Percentiles rank a stretch among this genome's conserved stretches.
These are phyloP conservation scores for Colletotrichum orchidophilum DNA, from an alignment of 2,329 filamentous ascomycete species.

Conservation along the genomic window DNA sequence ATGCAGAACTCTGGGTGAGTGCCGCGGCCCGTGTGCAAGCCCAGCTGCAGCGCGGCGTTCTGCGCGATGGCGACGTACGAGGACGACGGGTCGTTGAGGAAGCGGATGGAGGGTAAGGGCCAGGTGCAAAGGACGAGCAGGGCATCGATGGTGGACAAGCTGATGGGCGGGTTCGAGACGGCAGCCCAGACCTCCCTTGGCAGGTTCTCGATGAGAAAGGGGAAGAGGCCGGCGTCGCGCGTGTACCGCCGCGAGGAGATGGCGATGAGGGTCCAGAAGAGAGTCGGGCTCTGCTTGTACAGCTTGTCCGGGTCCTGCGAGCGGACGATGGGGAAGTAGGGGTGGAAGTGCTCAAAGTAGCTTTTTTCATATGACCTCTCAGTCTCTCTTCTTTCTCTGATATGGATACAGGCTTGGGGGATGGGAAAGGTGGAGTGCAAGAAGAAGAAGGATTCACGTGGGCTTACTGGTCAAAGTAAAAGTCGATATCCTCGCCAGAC, in stretches of 20 bases:
- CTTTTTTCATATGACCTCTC: conserved; percentile 39
- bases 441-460: not conserved
- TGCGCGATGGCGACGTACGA: conserved; percentile 57
- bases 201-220: conserved; percentile 57
- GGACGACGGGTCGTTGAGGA: conserved; percentile 60
- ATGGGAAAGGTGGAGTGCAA: too few species aligned
- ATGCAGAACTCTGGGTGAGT: conserved; percentile 58
- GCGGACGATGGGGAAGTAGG: conserved; percentile 61
- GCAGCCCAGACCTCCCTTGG: conserved; percentile 56
- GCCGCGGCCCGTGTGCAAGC: conserved; percentile 63
- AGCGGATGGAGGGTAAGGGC: conserved; percentile 60
- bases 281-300: conserved; percentile 56
- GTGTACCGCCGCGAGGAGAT: conserved; percentile 60
- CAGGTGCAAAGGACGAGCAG: conserved; percentile 61
- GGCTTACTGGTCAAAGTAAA: conserved; percentile 63
- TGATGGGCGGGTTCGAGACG: conserved; percentile 53
- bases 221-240: conserved; percentile 51
- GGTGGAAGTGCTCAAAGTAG: conserved; percentile 62
- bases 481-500: conserved; percentile 62
- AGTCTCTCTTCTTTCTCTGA: not conserved
- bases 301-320: conserved; percentile 59
- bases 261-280: conserved; percentile 66
- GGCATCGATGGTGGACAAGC: conserved; percentile 60
- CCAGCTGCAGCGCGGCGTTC: conserved; percentile 58
- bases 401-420: not conserved